Evolutionary conservation across 2,329 filamentous ascomycete species (phyloP).

Genomic region (Fusarium fujikuroi): DNA sequence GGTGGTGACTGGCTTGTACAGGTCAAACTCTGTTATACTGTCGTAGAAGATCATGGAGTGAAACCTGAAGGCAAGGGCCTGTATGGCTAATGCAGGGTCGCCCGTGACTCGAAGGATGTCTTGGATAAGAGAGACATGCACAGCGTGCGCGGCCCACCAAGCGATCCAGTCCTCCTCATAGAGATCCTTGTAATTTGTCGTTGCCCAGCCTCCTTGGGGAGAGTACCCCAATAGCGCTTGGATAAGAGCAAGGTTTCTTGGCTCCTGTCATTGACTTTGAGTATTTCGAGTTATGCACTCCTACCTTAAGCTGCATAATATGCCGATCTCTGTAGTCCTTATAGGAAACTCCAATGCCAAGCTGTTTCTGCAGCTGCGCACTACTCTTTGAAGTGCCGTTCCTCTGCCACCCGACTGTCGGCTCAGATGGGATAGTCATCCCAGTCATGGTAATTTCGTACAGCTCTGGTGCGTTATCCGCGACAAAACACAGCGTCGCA

Average conservation of each 20-base stretch:
- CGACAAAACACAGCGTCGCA: no score
- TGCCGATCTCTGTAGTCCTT: background rate
- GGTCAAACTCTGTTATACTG: background rate
- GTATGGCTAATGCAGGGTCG: background rate
- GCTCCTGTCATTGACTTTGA: background rate
- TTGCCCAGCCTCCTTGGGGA: background rate
- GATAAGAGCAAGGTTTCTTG: background rate
- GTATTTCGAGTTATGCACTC: background rate
- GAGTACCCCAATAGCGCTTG: background rate
- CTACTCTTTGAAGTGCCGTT: background rate
- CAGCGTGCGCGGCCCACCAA: background rate
- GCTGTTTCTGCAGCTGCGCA: background rate
- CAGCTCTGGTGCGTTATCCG: no score
- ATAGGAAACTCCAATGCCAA: background rate
- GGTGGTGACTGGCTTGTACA: background rate
- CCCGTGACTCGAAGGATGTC: background rate
- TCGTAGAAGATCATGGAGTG: conserved; percentile 11
- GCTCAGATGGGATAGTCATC: background rate
- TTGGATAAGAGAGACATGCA: conserved; percentile 3
- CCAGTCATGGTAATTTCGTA: background rate
- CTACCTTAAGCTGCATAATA: background rate
- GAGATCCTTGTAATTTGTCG: background rate
- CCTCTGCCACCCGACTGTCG: background rate
- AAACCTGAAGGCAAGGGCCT: background rate
- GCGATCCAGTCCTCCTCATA: no score